Evolutionary conservation across 1,284 basidiomycete species (phyloP), one percentile per base, ranked within the genome.

Genomic region (Fistulina hepatica): DNA sequence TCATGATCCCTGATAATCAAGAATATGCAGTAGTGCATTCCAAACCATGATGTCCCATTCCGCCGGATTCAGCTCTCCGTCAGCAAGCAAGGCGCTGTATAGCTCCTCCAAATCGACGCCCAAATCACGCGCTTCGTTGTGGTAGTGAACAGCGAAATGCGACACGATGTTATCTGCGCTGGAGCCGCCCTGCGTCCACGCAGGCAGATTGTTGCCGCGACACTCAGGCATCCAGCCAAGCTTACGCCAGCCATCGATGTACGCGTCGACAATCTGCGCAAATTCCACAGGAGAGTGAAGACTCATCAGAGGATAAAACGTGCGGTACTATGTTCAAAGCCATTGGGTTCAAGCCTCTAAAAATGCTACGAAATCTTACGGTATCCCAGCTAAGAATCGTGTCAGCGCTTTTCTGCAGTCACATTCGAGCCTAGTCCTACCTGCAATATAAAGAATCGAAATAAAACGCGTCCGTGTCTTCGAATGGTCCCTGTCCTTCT

Each of bases 171-270:
- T 69, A 45, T 79, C 76, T 0, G 56, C 76, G 47, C 74, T 76
- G 1, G 76, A 77, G 10, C 75, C 71, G 71, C 75, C 74, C 63
- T 81, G 77, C 12, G 74, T 77, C 71, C 71, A 78, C 3, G 76
- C 76, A 3, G 74, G 76, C 10, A 80, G 59, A 47, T 79, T 77
- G 53, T 80, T 78, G 5, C 72, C 69, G 24, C 74, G 65, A 50
- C 76, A 79, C 10, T 81, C 77, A 11, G 77, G 77, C 73, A 81
- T 76, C 75, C 76, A 80, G 3, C 77, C 77, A 37, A 68, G 65
- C 55, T 78, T 78, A 31, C 74, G 63, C 68, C 72, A 80, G 21
- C 72, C 75, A 46, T 81, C 76, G 41, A 81, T 75, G 51, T 80
- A 79, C 50, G 54, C 76, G 47, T 79, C 75, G 11, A 79, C 76